phyloP scores from a whole-genome alignment of 306 rosid genomes.

The Chamaecrista fasciculata region DNA sequence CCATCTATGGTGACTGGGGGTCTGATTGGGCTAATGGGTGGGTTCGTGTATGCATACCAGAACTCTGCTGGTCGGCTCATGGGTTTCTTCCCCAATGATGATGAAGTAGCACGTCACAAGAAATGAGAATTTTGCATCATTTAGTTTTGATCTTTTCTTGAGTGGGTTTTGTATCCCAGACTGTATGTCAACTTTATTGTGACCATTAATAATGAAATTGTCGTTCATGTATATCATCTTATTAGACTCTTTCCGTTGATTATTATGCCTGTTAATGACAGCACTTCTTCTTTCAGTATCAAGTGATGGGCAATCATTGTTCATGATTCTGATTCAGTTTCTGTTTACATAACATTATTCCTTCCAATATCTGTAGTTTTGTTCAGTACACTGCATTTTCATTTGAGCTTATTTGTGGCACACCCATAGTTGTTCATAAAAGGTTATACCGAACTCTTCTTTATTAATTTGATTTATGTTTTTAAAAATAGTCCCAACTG shows the following conservation, averaged over 20 bases:
- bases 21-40: no score
- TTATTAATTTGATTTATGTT: no score
- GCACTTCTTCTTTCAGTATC: background rate
- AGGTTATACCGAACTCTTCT: no score
- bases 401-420: no score
- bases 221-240: no score
- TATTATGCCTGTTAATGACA: background rate
- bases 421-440: no score
- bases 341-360: background rate
- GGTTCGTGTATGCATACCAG: no score
- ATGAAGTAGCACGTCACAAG: slow-evolving; percentile 82
- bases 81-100: slow-evolving; percentile 92
- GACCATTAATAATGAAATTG: background rate
- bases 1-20: no score
- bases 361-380: no score
- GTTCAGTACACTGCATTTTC: no score
- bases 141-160: background rate
- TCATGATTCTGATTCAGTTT: background rate
- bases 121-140: slow-evolving; percentile 41
- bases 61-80: slow-evolving; percentile 85
- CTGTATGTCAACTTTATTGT: background rate
- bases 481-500: no score
- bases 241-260: background rate
- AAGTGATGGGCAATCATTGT: background rate
- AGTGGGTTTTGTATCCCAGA: background rate